A percentile compares a stretch with the other conserved stretches of the same genome.
Evolutionary conservation across 305 asterid genomes (phyloP).

Genomic region (Fraxinus ornus): DNA sequence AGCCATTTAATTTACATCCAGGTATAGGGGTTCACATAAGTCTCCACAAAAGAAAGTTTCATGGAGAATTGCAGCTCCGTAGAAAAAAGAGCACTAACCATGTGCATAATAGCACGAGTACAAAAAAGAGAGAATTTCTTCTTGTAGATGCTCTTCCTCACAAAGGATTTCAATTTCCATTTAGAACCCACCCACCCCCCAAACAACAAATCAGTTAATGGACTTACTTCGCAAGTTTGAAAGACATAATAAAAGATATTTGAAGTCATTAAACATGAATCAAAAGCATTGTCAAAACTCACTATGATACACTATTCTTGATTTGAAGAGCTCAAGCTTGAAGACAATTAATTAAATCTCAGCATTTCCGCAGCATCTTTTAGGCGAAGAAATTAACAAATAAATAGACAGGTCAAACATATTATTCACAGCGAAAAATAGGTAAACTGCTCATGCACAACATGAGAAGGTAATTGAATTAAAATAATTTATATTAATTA

Average conservation of each 20-base stretch:
- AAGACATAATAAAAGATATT: neutral
- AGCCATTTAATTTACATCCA: neutral
- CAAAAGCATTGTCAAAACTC: neutral
- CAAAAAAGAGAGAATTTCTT: neutral
- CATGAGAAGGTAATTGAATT: neutral
- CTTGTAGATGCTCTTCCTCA: neutral
- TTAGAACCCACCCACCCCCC: neutral
- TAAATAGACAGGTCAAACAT: neutral
- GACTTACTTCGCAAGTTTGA: neutral
- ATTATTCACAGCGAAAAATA: neutral
- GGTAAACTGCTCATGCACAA: neutral
- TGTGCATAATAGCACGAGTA: neutral
- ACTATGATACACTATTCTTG: neutral
- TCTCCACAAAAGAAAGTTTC: neutral
- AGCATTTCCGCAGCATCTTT: neutral
- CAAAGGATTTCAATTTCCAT: neutral
- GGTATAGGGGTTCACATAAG: neutral
- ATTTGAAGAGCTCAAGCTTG: neutral
- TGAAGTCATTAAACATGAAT: neutral
- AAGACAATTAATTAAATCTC: neutral
- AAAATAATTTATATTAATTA: neutral
- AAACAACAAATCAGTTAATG: neutral
- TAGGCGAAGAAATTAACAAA: neutral
- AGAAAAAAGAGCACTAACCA: neutral
- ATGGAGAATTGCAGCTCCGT: neutral